These are phyloP conservation scores for Neophaeococcomyces mojaviensis DNA, from an alignment of 2,329 filamentous ascomycete genomes.

Conservation along the genomic window DNA sequence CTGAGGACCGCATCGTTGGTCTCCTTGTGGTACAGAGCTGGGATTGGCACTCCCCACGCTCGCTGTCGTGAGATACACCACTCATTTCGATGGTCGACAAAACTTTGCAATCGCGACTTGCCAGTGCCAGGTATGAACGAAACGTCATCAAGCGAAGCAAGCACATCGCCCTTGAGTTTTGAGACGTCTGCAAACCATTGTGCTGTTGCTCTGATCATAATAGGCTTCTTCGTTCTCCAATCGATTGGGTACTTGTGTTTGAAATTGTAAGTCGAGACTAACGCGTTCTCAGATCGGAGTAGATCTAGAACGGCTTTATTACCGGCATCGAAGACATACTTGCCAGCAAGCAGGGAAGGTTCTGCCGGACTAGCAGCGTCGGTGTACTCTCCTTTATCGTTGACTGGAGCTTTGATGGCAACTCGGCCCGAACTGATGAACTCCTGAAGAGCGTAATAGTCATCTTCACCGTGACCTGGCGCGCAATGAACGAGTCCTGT, in stretches of 20 bases:
- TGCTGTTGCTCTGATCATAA: constrained; percentile 84
- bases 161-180: constrained; percentile 66
- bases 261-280: constrained; percentile 65
- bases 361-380: constrained; percentile 66
- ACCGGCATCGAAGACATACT: constrained; percentile 64
- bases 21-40: constrained; percentile 67
- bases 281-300: constrained; percentile 49
- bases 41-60: constrained; percentile 94
- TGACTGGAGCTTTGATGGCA: constrained; percentile 58
- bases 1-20: constrained; percentile 71
- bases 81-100: constrained; percentile 78
- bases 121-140: constrained; percentile 72
- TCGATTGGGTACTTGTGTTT: constrained; percentile 96
- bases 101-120: constrained; percentile 69
- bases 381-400: constrained; percentile 75
- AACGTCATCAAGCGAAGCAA: constrained; percentile 63
- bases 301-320: constrained; percentile 62
- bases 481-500: constrained; percentile 92
- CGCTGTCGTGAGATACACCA: constrained; percentile 98
- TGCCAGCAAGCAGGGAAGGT: constrained; percentile 59
- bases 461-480: constrained; percentile 92
- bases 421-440: constrained; percentile 17
- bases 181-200: constrained; percentile 97
- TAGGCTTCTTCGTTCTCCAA: constrained; percentile 89
- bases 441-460: constrained; percentile 65